These are phyloP conservation scores for Arxiozyma telluris DNA, from an alignment of 1,139 yeast genomes.

Conservation along the genomic window DNA sequence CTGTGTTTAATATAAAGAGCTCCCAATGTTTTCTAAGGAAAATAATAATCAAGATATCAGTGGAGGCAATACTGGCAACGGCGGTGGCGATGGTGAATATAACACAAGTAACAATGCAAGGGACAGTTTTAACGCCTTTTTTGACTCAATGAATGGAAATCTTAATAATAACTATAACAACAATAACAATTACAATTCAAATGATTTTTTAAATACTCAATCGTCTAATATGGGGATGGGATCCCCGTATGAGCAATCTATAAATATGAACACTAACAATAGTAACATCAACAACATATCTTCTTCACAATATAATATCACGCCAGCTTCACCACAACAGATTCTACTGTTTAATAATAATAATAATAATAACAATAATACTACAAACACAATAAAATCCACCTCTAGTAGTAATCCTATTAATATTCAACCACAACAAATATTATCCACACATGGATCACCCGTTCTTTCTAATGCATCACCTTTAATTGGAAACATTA, in stretches of 20 bases:
- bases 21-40: background rate
- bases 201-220: background rate
- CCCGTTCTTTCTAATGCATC: conserved; percentile 17
- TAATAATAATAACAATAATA: background rate
- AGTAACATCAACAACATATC: conserved; percentile 10
- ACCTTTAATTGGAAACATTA: background rate
- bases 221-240: background rate
- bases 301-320: conserved; percentile 8
- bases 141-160: background rate
- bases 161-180: conserved; percentile 1
- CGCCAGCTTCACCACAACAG: conserved; percentile 21
- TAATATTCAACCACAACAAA: conserved; percentile 11
- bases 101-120: background rate
- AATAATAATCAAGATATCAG: conserved; percentile 2
- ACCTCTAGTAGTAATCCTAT: conserved; percentile 2
- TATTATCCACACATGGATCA: conserved; percentile 19
- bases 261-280: background rate
- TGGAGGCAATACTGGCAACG: conserved; percentile 8
- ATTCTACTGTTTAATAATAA: conserved; percentile 13
- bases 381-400: background rate
- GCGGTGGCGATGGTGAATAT: conserved; percentile 6
- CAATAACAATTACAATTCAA: conserved; percentile 2
- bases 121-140: background rate
- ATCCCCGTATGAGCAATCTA: conserved; percentile 1
- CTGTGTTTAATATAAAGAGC: background rate